Evolutionary conservation across 2,329 filamentous ascomycete genomes (phyloP).

Genomic region (Venturia oleaginea): DNA sequence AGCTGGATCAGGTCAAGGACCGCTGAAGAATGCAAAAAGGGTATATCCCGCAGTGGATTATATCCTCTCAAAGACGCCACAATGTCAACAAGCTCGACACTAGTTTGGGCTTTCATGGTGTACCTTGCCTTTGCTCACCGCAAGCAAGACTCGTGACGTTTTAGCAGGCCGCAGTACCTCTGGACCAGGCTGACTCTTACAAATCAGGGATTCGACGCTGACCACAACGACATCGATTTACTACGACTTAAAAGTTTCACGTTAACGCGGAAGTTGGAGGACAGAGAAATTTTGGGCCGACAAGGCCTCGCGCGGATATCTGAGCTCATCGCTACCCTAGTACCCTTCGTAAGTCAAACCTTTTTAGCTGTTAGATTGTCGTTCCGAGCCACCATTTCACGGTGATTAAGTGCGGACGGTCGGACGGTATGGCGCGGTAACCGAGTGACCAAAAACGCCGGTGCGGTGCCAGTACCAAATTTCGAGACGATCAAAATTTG

Average conservation of each 20-base stretch:
- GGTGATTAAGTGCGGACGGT: neutral
- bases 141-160: constrained; percentile 1
- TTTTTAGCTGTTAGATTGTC: neutral
- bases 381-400: neutral
- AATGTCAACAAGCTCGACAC: neutral
- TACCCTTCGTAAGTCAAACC: constrained; percentile 64
- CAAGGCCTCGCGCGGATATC: constrained; percentile 57
- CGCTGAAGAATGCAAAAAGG: neutral
- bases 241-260: constrained; percentile 75
- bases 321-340: constrained; percentile 57
- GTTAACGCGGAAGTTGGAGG: constrained; percentile 56
- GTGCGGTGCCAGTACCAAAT: neutral
- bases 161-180: neutral
- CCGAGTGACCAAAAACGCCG: constrained; percentile 4
- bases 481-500: neutral
- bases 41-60: neutral
- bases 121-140: constrained; percentile 7
- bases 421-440: neutral
- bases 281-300: constrained; percentile 51
- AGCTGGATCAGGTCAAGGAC: neutral
- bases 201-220: constrained; percentile 59
- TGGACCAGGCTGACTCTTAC: neutral
- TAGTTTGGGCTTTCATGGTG: constrained; percentile 5
- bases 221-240: constrained; percentile 71
- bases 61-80: neutral